Base-by-base conservation (phyloP, 176 grass and related monocot species). In the Rhynchospora tenuis region DNA sequence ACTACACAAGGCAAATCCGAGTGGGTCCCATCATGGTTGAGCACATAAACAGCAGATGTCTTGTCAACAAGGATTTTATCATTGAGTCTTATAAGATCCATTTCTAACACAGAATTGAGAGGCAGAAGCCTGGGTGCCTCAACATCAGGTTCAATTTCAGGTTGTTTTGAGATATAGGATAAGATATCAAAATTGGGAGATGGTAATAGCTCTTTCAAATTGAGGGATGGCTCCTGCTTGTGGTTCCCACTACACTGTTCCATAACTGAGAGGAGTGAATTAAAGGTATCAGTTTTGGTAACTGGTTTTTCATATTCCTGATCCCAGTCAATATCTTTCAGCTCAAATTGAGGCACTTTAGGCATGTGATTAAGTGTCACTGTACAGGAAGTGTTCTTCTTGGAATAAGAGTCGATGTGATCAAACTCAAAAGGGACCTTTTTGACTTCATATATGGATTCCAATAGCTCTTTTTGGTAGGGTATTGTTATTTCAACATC, bases 331-430 rank as follows among this genome's bases (percentile, higher is more conserved):
- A 87, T 55, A 86, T 84, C 83, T 23, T 61, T 84, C 26, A 90
- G 64, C 86, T 98, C 95, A 64, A 98, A 76, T 81, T 89, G 84
- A 87, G 92, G 92, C 84, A 98, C 86, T 82, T 13, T 60, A 48
- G 74, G 38, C 73, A 67, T 83, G 86, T 28, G 80, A 77, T 91
- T 87, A 38, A 87, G 19, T 59, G 61, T 56, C 51, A 58, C 79
- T 48, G 24, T 61, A 28, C 58, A 86, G 28, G 70, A 84, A 86
- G 13, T 83, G 28, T 8, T 17, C 73, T 87, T 77, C 78, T 72
- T 90, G 69, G 59, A 33, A 82, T 73, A 91, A 89, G 81, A 89
- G 27, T 68, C 59, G 14, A 46, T 70, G 5, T 81, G 82, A 5
- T 87, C 86, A 54, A 82, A 73, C 2, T 88, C 82, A 58, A 88